phyloP scores from a whole-genome alignment of 257 asterid species.

The Thymus quinquecostatus region DNA sequence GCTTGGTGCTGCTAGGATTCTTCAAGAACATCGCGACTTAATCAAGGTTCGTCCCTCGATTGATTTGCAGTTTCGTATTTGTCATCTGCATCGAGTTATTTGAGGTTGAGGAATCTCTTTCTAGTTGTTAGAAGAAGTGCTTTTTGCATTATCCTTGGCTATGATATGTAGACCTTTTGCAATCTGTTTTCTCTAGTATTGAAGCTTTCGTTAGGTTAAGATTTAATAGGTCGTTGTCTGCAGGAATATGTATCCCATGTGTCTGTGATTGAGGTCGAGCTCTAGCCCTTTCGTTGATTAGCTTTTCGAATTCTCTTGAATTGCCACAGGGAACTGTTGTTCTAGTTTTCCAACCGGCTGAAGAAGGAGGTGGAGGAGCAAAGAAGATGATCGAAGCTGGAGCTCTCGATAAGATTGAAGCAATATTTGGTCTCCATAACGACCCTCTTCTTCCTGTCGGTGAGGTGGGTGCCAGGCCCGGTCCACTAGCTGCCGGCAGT shows the following conservation, averaged over 20 bases:
- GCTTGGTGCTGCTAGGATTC: slow-evolving; percentile 96
- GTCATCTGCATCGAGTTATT: neutral
- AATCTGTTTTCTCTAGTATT: neutral
- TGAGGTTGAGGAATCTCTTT: neutral
- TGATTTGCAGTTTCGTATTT: neutral
- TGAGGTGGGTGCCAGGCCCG: slow-evolving; percentile 59
- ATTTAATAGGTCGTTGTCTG: neutral
- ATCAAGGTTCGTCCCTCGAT: slow-evolving; percentile 55
- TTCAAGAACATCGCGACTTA: slow-evolving; percentile 60
- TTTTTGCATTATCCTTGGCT: slow-evolving; percentile 3
- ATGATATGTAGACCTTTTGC: neutral
- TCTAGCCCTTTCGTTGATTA: slow-evolving; percentile 7
- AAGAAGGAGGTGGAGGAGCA: slow-evolving; percentile 94
- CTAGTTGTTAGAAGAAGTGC: neutral
- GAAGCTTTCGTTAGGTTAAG: neutral
- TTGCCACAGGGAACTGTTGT: slow-evolving; percentile 73
- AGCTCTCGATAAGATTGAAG: slow-evolving; percentile 59
- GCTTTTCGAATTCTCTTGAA: neutral
- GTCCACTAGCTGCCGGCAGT: slow-evolving; percentile 73
- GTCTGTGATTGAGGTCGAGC: neutral
- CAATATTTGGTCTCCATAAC: slow-evolving; percentile 72
- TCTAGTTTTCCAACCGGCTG: slow-evolving; percentile 93
- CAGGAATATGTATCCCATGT: neutral
- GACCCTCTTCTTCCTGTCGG: slow-evolving; percentile 47
- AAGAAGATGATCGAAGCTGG: slow-evolving; percentile 81